Evolutionary conservation across 2,329 filamentous ascomycete genomes (phyloP), one percentile per base, ranked within the genome.

Genomic region (Alternaria sp.): DNA sequence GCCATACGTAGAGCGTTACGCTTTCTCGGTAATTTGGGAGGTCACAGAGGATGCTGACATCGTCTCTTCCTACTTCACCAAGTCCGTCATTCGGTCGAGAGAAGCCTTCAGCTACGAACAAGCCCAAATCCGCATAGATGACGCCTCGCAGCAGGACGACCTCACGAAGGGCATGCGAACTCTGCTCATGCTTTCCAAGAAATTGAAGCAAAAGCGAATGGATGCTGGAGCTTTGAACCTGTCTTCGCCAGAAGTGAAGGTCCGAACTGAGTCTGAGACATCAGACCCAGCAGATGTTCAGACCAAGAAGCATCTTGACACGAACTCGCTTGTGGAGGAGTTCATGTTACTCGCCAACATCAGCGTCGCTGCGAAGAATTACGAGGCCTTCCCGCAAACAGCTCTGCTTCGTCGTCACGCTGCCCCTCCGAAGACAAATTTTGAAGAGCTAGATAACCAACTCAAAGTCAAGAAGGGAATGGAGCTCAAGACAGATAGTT

Each of bases 331-430:
- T 6, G 96, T 99, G 26, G 96, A 99, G 78, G 96, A 99, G 79
- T 98, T 99, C 85, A 99, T 99, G 96, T 85, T 99, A 76, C 91
- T 98, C 79, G 96, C 96, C 85, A 99, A 99, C 82, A 93, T 93
- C 75, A 95, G 91, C 71, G 96, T 99, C 28, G 96, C 95, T 7
- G 87, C 89, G 69, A 95, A 93, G 80, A 96, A 97, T 76, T 93
- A 97, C 82, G 88, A 92, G 52, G 90, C 93, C 3, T 98, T 97
- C 81, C 95, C 96, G 0, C 95, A 99, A 81, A 98, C 94, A 0
- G 96, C 96, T 52, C 90, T 99, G 72, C 88, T 99, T 15, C 92
- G 95, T 66, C 92, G 96, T 62, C 96, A 99, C 85, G 93, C 88
- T 17, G 90, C 95, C 13, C 96, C 96, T 4, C 96, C 96, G 8